These are phyloP conservation scores for Rhodofomes roseus DNA, from an alignment of 1,284 basidiomycete genomes.

Conservation along the genomic window DNA sequence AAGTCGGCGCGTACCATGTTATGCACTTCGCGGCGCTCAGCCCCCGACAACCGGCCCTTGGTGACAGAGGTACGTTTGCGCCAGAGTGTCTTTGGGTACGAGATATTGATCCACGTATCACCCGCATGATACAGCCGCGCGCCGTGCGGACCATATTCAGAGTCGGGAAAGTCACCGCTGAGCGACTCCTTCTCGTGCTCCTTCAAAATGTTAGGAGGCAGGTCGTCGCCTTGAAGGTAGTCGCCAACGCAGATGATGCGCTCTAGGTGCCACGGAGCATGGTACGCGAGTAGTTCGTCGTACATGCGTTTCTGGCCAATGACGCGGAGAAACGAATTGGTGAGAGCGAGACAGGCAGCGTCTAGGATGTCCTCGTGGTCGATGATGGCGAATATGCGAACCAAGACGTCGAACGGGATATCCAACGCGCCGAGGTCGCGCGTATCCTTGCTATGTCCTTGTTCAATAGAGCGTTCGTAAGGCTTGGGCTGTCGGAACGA, in stretches of 20 bases:
- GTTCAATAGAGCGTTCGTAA: neutral
- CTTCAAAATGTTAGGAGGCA: slow-evolving; percentile 12
- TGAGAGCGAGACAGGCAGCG: slow-evolving; percentile 3
- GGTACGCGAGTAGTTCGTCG: neutral
- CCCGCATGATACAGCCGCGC: neutral
- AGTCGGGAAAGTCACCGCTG: slow-evolving; percentile 8
- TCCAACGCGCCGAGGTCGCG: neutral
- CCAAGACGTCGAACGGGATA: neutral
- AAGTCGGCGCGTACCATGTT: neutral
- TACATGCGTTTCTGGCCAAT: slow-evolving; percentile 4
- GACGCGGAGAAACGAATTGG: slow-evolving; percentile 7
- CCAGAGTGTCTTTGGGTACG: too few relatives aligned
- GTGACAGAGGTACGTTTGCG: neutral
- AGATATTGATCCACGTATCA: neutral
- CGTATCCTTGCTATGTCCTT: neutral
- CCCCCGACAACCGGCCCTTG: neutral
- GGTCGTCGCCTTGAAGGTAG: neutral
- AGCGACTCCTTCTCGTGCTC: neutral
- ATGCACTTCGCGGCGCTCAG: neutral
- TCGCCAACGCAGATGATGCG: slow-evolving; percentile 15
- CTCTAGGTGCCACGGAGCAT: slow-evolving; percentile 5
- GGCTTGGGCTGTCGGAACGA: neutral
- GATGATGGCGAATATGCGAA: neutral
- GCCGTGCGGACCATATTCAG: neutral
- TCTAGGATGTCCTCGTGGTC: neutral